Evolutionary conservation across 1,139 yeast species (phyloP).

Genomic region (Taphrina betulina): DNA sequence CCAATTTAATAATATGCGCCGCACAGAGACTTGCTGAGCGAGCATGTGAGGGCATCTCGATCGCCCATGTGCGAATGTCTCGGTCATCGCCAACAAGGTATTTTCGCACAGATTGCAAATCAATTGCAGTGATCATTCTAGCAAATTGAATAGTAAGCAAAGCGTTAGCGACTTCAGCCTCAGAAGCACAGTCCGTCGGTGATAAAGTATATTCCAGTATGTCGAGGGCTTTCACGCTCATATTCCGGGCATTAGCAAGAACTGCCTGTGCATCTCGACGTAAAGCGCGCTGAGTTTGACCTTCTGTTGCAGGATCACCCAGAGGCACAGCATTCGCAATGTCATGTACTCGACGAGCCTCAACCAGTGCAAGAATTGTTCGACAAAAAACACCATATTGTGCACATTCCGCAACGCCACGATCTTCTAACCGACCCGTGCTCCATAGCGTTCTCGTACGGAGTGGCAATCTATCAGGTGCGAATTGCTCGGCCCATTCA

Average conservation of each 20-base stretch:
- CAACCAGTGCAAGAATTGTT: constrained; percentile 19
- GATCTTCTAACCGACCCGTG: constrained; percentile 27
- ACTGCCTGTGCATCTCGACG: constrained; percentile 19
- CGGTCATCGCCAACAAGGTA: constrained; percentile 20
- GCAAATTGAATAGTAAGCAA: constrained; percentile 13
- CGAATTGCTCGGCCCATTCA: constrained; percentile 28
- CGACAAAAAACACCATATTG: constrained; percentile 22
- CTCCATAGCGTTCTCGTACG: constrained; percentile 29
- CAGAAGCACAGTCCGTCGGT: constrained; percentile 1
- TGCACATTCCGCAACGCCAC: constrained; percentile 21
- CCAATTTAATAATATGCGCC: constrained; percentile 8
- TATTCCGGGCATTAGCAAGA: constrained; percentile 7
- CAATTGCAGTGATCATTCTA: constrained; percentile 10
- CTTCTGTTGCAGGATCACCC: neutral
- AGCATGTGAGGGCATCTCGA: constrained; percentile 2
- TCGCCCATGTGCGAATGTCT: neutral
- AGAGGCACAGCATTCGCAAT: constrained; percentile 18
- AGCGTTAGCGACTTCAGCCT: constrained; percentile 1
- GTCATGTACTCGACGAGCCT: constrained; percentile 28
- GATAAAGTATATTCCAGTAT: constrained; percentile 9
- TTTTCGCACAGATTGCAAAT: constrained; percentile 11
- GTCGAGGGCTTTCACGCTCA: constrained; percentile 22
- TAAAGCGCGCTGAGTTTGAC: constrained; percentile 7
- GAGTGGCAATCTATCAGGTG: constrained; percentile 22
- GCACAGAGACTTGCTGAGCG: constrained; percentile 17